phyloP scores from a whole-genome alignment of 1,139 yeast species.

The Lizanozyma gosingica region DNA sequence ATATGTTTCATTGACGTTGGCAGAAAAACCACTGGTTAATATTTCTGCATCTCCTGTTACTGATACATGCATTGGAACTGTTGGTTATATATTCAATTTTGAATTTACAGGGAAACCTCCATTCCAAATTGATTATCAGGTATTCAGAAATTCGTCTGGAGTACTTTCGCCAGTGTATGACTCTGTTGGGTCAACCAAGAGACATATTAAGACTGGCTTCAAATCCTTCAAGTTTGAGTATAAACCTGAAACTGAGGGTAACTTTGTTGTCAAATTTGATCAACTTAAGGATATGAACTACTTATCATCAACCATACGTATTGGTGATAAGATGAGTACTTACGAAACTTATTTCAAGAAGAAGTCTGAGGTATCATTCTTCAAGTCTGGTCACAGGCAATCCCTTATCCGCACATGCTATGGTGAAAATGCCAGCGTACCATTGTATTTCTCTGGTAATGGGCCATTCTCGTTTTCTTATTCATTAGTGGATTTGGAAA shows the following conservation, averaged over 20 bases:
- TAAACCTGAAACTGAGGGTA: constrained; percentile 76
- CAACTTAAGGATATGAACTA: constrained; percentile 50
- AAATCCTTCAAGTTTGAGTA: constrained; percentile 43
- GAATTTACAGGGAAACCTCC: constrained; percentile 78
- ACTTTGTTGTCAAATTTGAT: constrained; percentile 63
- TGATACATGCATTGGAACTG: constrained; percentile 88
- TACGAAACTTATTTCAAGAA: constrained; percentile 46
- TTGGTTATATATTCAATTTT: constrained; percentile 66
- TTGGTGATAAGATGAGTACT: constrained; percentile 29
- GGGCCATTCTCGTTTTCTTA: constrained; percentile 70
- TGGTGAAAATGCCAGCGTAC: constrained; percentile 32
- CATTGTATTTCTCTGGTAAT: constrained; percentile 61
- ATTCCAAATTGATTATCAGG: constrained; percentile 54
- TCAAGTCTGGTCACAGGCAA: constrained; percentile 9
- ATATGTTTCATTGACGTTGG: constrained; percentile 15
- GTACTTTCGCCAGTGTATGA: constrained; percentile 22
- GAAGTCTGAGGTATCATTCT: constrained; percentile 33
- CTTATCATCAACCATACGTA: constrained; percentile 19
- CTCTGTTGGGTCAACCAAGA: constrained; percentile 20
- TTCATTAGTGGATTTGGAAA: constrained; percentile 43
- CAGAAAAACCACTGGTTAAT: constrained; percentile 40
- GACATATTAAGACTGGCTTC: constrained; percentile 18
- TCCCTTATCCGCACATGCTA: constrained; percentile 27
- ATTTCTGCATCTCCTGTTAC: constrained; percentile 53
- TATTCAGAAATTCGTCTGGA: constrained; percentile 39